Conservation (phyloP, 225 moss, liverwort and hornwort genomes). For the Rhytidiadelphus loreus region DNA sequence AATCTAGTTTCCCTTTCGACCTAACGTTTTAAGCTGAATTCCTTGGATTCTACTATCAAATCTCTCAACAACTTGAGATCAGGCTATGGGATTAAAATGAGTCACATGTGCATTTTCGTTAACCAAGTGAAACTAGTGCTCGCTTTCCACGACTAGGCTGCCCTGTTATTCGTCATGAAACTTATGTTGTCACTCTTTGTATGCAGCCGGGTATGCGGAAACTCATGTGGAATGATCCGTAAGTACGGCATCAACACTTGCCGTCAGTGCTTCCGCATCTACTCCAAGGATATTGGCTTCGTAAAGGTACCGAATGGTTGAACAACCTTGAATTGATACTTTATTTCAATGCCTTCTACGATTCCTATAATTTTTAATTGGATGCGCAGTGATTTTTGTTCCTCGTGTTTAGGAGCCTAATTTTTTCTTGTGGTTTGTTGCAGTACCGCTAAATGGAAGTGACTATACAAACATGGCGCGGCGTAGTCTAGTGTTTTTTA, state of each 20-base stretch:
- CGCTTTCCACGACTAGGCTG: background rate
- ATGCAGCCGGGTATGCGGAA: conserved; percentile 53
- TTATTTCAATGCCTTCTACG: too few species aligned
- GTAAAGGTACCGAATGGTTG: conserved; percentile 14
- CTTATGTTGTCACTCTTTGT: background rate
- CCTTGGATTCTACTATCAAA: background rate
- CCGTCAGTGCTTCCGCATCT: conserved; percentile 60
- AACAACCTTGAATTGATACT: background rate
- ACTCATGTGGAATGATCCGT: conserved; percentile 49
- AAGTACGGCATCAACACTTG: conserved; percentile 66
- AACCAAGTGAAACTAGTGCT: background rate
- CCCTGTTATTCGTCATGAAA: background rate
- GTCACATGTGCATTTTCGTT: too few species aligned
- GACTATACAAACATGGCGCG: background rate
- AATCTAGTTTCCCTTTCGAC: background rate
- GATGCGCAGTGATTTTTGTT: background rate
- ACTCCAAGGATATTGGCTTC: conserved; percentile 62
- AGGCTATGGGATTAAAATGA: too few species aligned
- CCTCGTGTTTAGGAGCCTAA: background rate
- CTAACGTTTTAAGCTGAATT: background rate
- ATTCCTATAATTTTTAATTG: too few species aligned
- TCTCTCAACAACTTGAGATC: background rate
- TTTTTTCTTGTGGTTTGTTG: background rate
- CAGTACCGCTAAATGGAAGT: conserved; percentile 36
- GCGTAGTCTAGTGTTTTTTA: background rate